phyloP scores from a whole-genome alignment of 495 filamentous ascomycete genomes.

The Physcia stellaris region DNA sequence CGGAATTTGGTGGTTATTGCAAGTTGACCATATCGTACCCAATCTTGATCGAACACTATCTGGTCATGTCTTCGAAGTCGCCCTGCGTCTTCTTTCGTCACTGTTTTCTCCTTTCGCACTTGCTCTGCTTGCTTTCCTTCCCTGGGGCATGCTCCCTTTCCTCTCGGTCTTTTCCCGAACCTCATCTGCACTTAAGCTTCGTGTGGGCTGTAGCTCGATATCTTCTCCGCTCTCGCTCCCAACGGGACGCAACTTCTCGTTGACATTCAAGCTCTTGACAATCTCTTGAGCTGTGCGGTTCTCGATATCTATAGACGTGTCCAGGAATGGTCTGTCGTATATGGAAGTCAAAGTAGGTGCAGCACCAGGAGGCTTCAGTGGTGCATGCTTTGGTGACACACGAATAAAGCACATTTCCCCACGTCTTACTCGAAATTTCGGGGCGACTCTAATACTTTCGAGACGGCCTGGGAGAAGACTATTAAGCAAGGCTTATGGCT shows the following conservation, averaged over 20 bases:
- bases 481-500: too few species aligned
- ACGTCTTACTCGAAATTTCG: constrained; percentile 4
- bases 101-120: too few species aligned
- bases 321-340: background rate
- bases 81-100: too few species aligned
- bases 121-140: background rate
- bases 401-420: constrained; percentile 16
- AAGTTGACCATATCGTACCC: too few species aligned
- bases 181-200: too few species aligned
- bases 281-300: background rate
- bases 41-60: too few species aligned
- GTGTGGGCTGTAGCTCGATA: too few species aligned
- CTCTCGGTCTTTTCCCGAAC: constrained; percentile 5
- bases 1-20: too few species aligned
- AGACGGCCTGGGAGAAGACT: too few species aligned
- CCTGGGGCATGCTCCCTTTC: background rate
- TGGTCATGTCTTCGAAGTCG: too few species aligned
- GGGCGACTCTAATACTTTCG: constrained; percentile 8
- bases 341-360: constrained; percentile 12
- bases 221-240: too few species aligned
- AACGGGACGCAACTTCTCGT: constrained; percentile 3
- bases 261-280: constrained; percentile 1
- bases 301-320: background rate
- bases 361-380: constrained; percentile 11
- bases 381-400: constrained; percentile 10